Evolutionary conservation across 805 yeast genomes (phyloP).

Genomic region (Hagleromyces aurorensis): DNA sequence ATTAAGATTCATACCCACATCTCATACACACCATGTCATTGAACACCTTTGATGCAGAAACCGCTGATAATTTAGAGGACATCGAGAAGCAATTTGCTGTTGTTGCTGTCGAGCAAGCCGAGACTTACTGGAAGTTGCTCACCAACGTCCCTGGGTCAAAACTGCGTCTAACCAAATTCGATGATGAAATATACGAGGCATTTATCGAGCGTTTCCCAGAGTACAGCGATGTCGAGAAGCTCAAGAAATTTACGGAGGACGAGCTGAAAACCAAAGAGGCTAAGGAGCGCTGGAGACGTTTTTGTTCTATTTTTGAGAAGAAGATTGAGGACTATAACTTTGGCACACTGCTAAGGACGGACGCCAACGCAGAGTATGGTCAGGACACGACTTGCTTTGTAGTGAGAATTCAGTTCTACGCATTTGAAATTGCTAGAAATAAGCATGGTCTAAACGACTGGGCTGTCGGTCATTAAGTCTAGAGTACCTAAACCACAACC

Average conservation of each 20-base stretch:
- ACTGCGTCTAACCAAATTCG: constrained; percentile 62
- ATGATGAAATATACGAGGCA: constrained; percentile 58
- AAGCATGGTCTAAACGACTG: constrained; percentile 88
- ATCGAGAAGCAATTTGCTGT: constrained; percentile 98
- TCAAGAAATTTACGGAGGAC: constrained; percentile 58
- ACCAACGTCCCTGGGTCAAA: constrained; percentile 70
- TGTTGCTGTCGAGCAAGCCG: constrained; percentile 92
- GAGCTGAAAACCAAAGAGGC: constrained; percentile 74
- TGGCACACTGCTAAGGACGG: constrained; percentile 85
- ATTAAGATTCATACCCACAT: not conserved
- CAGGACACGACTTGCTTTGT: constrained; percentile 82
- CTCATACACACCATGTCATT: constrained; percentile 4
- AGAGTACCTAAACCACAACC: constrained; percentile 17
- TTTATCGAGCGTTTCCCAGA: constrained; percentile 82
- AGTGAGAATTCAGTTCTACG: constrained; percentile 90
- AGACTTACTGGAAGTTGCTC: constrained; percentile 82
- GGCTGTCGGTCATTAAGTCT: constrained; percentile 42
- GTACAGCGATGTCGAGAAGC: constrained; percentile 51
- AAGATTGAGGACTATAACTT: constrained; percentile 84
- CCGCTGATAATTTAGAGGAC: constrained; percentile 90
- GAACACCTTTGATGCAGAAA: constrained; percentile 65
- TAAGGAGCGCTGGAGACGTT: constrained; percentile 86
- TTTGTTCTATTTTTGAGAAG: constrained; percentile 73
- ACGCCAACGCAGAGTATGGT: constrained; percentile 62
- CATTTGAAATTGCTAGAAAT: constrained; percentile 91